phyloP scores from a whole-genome alignment of 2,329 filamentous ascomycete species.

The Cadophora sp. region DNA sequence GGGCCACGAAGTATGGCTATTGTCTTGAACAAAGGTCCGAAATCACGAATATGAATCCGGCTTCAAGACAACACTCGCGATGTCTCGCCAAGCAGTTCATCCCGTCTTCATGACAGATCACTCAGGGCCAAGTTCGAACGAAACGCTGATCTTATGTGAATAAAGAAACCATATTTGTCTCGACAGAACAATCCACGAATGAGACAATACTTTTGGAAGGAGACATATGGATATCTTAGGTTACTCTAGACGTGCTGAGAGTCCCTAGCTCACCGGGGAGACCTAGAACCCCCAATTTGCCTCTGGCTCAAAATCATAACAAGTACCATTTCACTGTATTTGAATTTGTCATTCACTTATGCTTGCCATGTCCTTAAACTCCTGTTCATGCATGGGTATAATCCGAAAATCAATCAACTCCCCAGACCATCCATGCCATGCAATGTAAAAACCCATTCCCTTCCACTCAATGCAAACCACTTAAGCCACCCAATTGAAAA shows the following conservation, averaged over 20 bases:
- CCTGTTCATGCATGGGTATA: conserved; percentile 13
- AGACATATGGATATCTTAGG: not conserved
- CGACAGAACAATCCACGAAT: not conserved
- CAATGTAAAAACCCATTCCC: not conserved
- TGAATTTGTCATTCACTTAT: not conserved
- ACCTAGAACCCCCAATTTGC: no score
- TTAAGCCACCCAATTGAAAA: not conserved
- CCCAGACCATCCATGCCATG: not conserved
- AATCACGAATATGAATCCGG: not conserved
- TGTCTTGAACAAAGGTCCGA: not conserved
- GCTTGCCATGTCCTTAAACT: not conserved
- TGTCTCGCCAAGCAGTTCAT: conserved; percentile 8
- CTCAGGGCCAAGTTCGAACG: not conserved
- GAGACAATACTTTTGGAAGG: not conserved
- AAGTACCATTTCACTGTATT: not conserved
- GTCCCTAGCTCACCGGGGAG: no score
- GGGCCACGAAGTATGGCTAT: not conserved
- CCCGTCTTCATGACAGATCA: not conserved
- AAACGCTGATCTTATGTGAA: not conserved
- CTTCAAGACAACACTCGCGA: not conserved
- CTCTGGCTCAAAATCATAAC: not conserved
- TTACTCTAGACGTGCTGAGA: no score
- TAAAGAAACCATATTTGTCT: not conserved
- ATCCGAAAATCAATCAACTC: not conserved
- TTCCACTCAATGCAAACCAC: not conserved